Base-by-base conservation (phyloP, 352 stramenopile species). In the Phytophthora litchii region DNA sequence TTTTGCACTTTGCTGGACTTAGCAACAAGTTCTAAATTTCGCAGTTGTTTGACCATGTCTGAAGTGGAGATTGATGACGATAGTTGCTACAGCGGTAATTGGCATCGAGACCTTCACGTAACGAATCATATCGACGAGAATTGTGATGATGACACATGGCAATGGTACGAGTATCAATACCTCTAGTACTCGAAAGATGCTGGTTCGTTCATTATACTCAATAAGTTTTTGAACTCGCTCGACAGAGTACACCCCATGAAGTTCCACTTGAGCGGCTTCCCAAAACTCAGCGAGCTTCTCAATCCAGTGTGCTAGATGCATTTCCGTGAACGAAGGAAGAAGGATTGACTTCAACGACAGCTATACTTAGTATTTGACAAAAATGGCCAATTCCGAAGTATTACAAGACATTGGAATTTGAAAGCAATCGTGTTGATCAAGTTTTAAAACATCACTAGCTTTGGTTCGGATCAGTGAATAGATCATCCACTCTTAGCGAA, bases 11-110 rank as follows among this genome's bases (percentile, higher is more conserved):
- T n/a, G n/a, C n/a, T n/a, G n/a, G n/a, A n/a, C n/a, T n/a, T n/a
- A n/a, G n/a, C n/a, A n/a, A n/a, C n/a, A n/a, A n/a, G n/a, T n/a
- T n/a, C n/a, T n/a, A n/a, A n/a, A n/a, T n/a, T n/a, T n/a, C n/a
- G n/a, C n/a, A n/a, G n/a, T n/a, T n/a, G n/a, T n/a, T n/a, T n/a
- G n/a, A 8, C 37, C 59, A 10, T 59, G 56, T 23, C 65, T 21
- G 20, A 78, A 72, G 11, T 66, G 54, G 5, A 58, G 40, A 11
- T 55, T 41, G 13, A 68, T 59, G 19, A 63, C 21, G 17, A 63
- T 57, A 4, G 63, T 56, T 1, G 74, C 52, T 8, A 66, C n/a
- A 70, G 14, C 35, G 21, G 8, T 31, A 20, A 14, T 60, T 76
- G 3, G 25, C n/a, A 0, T 21, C 7, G 10, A 49, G 13, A 0